These are phyloP conservation scores for Biancaea sappan DNA, from an alignment of 306 rosid species.

Conservation along the genomic window DNA sequence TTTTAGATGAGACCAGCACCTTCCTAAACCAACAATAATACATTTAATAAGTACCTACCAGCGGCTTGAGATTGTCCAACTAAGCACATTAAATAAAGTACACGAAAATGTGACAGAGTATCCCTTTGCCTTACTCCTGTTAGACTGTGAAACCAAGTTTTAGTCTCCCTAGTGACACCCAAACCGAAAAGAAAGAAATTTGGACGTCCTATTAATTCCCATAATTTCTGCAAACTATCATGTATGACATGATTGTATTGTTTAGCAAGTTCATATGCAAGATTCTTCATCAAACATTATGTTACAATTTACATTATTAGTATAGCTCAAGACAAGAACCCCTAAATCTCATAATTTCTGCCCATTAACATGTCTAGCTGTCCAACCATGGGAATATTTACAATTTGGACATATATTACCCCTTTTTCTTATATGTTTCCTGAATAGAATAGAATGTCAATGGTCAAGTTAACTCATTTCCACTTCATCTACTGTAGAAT, in stretches of 20 bases:
- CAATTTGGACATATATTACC: not conserved
- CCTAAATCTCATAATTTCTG: slow-evolving; percentile 1
- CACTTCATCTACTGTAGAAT: not conserved
- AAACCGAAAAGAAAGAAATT: too few relatives aligned
- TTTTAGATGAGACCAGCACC: not conserved
- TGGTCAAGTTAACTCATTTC: not conserved
- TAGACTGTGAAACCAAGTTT: not conserved
- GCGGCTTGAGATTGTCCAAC: not conserved
- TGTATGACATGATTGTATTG: not conserved
- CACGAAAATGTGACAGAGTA: too few relatives aligned
- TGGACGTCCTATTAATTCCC: not conserved
- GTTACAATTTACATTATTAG: not conserved
- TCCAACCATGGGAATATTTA: not conserved
- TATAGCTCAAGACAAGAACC: not conserved
- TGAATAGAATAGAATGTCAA: too few relatives aligned
- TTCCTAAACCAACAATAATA: not conserved
- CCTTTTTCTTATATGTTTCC: too few relatives aligned
- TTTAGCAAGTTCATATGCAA: not conserved
- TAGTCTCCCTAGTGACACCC: not conserved
- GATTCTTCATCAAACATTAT: not conserved
- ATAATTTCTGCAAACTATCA: not conserved
- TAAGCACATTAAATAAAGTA: too few relatives aligned
- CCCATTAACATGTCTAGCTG: not conserved
- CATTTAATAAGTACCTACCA: not conserved
- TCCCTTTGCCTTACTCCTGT: too few relatives aligned